These are phyloP conservation scores for Oenanthe sinensis DNA, from an alignment of 129 eudicot genomes.

Conservation along the genomic window DNA sequence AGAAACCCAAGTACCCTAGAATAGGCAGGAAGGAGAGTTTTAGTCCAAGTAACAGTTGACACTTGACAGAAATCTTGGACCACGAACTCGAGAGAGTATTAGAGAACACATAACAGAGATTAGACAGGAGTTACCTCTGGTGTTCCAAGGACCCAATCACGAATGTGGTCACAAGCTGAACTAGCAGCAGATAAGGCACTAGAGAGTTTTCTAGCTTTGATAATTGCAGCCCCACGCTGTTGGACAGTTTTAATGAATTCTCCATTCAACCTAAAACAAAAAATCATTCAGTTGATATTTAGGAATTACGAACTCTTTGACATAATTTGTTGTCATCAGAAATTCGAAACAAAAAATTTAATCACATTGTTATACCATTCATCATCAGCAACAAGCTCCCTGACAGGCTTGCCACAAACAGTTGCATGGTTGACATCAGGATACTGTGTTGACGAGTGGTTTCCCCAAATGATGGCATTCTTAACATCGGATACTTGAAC, in stretches of 20 bases:
- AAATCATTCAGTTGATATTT: background rate
- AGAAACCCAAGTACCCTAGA: constrained; percentile 51
- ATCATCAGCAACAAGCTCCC: constrained; percentile 60
- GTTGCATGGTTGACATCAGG: constrained; percentile 87
- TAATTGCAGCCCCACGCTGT: constrained; percentile 80
- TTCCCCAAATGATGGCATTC: constrained; percentile 94
- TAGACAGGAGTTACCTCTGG: constrained; percentile 48
- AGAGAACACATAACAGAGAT: background rate
- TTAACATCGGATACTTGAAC: constrained; percentile 72
- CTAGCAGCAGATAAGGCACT: constrained; percentile 95
- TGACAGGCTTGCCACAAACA: constrained; percentile 67
- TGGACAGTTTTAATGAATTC: constrained; percentile 71
- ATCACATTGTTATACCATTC: constrained; percentile 40
- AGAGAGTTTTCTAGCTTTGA: constrained; percentile 65
- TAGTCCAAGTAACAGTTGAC: background rate
- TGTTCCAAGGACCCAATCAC: constrained; percentile 96
- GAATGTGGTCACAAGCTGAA: constrained; percentile 91
- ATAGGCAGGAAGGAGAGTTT: background rate
- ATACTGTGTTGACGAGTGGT: constrained; percentile 67
- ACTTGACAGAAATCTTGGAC: background rate
- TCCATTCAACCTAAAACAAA: constrained; percentile 48
- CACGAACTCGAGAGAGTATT: background rate
- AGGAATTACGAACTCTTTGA: background rate
- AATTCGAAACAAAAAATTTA: background rate
- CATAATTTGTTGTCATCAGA: background rate